Conservation (phyloP, 2,329 filamentous ascomycete genomes). For the Dactylellina sp. region DNA sequence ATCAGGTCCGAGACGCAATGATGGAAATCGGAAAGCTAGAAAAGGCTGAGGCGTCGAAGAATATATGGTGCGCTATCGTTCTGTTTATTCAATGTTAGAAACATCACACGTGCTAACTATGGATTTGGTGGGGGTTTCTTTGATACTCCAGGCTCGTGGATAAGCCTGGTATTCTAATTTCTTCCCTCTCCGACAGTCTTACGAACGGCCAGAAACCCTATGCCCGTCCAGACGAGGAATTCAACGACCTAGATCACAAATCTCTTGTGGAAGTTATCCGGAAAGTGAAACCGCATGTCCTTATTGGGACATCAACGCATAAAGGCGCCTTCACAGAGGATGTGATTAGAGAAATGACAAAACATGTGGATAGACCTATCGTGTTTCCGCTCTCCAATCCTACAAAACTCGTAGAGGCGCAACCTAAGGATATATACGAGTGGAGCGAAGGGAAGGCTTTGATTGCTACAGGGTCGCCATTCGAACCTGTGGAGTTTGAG, state of each 20-base stretch:
- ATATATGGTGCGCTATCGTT: constrained; percentile 74
- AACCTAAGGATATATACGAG: constrained; percentile 77
- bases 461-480: constrained; percentile 85
- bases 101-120: background rate
- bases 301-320: constrained; percentile 85
- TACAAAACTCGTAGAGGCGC: constrained; percentile 83
- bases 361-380: constrained; percentile 77
- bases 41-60: constrained; percentile 79
- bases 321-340: constrained; percentile 81
- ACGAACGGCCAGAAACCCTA: constrained; percentile 76
- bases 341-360: constrained; percentile 79
- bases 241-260: constrained; percentile 70
- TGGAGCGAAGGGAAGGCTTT: constrained; percentile 84
- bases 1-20: constrained; percentile 84
- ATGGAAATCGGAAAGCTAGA: constrained; percentile 74
- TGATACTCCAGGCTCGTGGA: constrained; percentile 80
- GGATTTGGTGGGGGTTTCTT: too few relatives aligned
- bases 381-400: constrained; percentile 87
- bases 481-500: constrained; percentile 75
- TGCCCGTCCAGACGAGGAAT: constrained; percentile 74
- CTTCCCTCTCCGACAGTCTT: constrained; percentile 71
- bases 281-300: constrained; percentile 79
- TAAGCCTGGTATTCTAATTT: constrained; percentile 80
- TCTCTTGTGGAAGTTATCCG: constrained; percentile 76
- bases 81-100: background rate